Evolutionary conservation across 768 basidiomycete genomes (phyloP).

Genomic region (Xerocomus spinulosus): DNA sequence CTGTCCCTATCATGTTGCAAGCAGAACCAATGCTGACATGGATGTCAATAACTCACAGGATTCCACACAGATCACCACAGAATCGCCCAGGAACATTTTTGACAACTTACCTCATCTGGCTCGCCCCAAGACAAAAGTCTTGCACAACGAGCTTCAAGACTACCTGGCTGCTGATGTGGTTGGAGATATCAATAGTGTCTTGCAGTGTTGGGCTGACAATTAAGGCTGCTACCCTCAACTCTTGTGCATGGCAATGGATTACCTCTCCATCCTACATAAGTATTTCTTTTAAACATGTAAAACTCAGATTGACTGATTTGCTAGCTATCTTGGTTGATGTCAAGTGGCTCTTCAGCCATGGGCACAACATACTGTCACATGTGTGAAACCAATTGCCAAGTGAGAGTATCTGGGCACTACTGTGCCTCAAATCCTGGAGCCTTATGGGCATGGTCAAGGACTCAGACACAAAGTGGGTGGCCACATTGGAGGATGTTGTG

Average conservation of each 20-base stretch:
- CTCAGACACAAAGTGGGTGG: conserved; percentile 12
- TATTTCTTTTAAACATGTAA: too few relatives aligned
- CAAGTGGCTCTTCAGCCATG: background rate
- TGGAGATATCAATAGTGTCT: background rate
- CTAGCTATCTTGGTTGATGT: background rate
- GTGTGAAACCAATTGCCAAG: background rate
- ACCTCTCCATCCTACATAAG: conserved; percentile 2
- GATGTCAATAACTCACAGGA: background rate
- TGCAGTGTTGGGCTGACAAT: background rate
- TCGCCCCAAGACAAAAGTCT: background rate
- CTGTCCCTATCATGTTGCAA: too few relatives aligned
- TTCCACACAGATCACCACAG: background rate
- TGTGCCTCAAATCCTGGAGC: background rate
- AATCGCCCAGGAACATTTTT: background rate
- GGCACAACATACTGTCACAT: background rate
- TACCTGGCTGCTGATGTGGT: background rate
- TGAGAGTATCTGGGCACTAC: background rate
- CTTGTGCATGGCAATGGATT: background rate
- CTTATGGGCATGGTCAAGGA: conserved; percentile 25
- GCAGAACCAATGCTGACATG: background rate
- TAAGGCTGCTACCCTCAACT: background rate
- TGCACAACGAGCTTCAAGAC: background rate
- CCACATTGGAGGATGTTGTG: background rate
- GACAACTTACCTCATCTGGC: background rate
- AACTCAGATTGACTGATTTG: background rate